Evolutionary conservation across 176 grass and related monocot species (phyloP), one percentile per base, ranked within the genome.

Genomic region (Stipa capillata): DNA sequence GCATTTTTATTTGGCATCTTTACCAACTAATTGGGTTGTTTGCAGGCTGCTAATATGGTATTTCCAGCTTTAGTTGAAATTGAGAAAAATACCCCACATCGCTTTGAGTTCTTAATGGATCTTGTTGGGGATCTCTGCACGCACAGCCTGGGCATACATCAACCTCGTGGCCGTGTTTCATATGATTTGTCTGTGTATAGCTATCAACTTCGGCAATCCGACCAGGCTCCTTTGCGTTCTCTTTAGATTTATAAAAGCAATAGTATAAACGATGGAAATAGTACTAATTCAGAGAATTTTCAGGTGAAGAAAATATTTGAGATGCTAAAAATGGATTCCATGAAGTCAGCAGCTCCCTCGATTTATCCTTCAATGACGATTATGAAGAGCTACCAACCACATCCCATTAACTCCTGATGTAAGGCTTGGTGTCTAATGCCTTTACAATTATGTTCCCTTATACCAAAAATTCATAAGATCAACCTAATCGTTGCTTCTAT

Each of bases 271-370:
- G 55, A 33, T 3, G 10, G 32, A 29, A 54, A 47, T 1, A 27
- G 39, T 85, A 27, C 36, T 86, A 34, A 86, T 44, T 55, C 18
- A 65, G 8, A 45, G 4, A 33, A 73, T n/a, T 83, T 89, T 81
- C 70, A 97, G 93, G 90, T 97, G 75, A 97, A 97, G 77, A 93
- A 88, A 88, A n/a, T n/a, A n/a, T n/a, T n/a, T n/a, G n/a, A n/a
- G n/a, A n/a, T n/a, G n/a, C n/a, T n/a, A n/a, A n/a, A n/a, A n/a
- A n/a, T n/a, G n/a, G n/a, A n/a, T n/a, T n/a, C n/a, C n/a, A n/a
- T n/a, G n/a, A n/a, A n/a, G n/a, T n/a, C n/a, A n/a, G n/a, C n/a
- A n/a, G n/a, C n/a, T n/a, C n/a, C n/a, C n/a, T n/a, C n/a, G n/a
- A n/a, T n/a, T n/a, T n/a, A n/a, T n/a, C n/a, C n/a, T n/a, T n/a